Evolutionary conservation across 495 filamentous ascomycete species (phyloP).

Genomic region (Xylaria venustula): DNA sequence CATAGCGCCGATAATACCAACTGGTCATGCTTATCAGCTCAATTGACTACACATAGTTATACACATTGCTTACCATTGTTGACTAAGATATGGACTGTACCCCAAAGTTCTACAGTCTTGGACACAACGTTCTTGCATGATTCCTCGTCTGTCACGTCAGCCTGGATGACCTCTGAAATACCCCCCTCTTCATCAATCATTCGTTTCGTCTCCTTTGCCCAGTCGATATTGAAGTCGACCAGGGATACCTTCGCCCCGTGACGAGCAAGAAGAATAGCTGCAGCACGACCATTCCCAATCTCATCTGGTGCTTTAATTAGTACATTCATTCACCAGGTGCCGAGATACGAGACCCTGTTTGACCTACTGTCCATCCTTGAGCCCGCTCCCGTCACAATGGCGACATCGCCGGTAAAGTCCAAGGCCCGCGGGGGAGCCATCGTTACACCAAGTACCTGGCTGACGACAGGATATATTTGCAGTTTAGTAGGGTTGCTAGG

Average conservation of each 20-base stretch:
- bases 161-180: slow-evolving; percentile 28
- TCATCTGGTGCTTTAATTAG: background rate
- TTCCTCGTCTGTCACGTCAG: slow-evolving; percentile 27
- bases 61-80: slow-evolving; percentile 21
- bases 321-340: background rate
- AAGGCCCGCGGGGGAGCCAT: slow-evolving; percentile 10
- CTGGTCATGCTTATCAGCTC: background rate
- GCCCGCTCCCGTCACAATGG: slow-evolving; percentile 11
- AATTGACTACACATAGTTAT: background rate
- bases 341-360: background rate
- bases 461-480: too few relatives aligned
- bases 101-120: slow-evolving; percentile 23
- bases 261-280: slow-evolving; percentile 10
- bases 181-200: slow-evolving; percentile 21
- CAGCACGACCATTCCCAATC: slow-evolving; percentile 9
- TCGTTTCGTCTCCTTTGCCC: slow-evolving; percentile 9
- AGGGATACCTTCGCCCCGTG: slow-evolving; percentile 8
- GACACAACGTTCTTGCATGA: slow-evolving; percentile 25
- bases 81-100: slow-evolving; percentile 25
- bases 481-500: too few relatives aligned
- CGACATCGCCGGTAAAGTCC: slow-evolving; percentile 6
- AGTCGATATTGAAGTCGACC: slow-evolving; percentile 1
- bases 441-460: too few relatives aligned
- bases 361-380: slow-evolving; percentile 12
- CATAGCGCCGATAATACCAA: background rate